Evolutionary conservation across 305 asterid species (phyloP).

Genomic region (Fraxinus velutina): DNA sequence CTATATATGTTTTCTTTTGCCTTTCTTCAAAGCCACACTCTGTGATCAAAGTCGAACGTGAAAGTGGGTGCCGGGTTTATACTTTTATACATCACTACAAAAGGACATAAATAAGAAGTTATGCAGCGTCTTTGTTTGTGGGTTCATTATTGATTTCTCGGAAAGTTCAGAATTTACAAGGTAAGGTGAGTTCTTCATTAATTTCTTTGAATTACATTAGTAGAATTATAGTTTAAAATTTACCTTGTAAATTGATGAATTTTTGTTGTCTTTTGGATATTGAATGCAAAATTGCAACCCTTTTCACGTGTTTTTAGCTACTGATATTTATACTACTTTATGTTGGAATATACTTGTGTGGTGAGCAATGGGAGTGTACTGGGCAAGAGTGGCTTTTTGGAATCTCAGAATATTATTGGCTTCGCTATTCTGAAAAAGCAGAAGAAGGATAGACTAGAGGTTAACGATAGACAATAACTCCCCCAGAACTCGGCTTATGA

Average conservation of each 20-base stretch:
- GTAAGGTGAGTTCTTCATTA: slow-evolving; percentile 31
- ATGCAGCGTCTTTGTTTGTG: slow-evolving; percentile 11
- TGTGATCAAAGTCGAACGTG: slow-evolving; percentile 36
- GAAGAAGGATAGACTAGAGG: neutral
- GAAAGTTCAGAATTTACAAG: slow-evolving; percentile 18
- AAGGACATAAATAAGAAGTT: neutral
- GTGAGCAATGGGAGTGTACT: neutral
- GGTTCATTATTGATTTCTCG: slow-evolving; percentile 18
- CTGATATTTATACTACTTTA: neutral
- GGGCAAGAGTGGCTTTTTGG: neutral
- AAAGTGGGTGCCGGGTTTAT: slow-evolving; percentile 23
- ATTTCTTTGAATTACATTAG: neutral
- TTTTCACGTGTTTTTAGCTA: neutral
- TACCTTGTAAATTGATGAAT: neutral
- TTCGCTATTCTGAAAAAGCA: neutral
- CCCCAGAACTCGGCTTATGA: neutral
- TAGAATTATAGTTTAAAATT: neutral
- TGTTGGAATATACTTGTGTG: neutral
- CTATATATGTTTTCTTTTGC: slow-evolving; percentile 27
- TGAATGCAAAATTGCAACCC: slow-evolving; percentile 21
- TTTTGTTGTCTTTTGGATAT: neutral
- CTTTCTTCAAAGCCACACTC: slow-evolving; percentile 36
- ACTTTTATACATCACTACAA: neutral
- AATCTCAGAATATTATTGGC: neutral
- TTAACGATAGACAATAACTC: neutral